Base-by-base conservation (phyloP, 305 asterid genomes). In the Fraxinus dipetala region DNA sequence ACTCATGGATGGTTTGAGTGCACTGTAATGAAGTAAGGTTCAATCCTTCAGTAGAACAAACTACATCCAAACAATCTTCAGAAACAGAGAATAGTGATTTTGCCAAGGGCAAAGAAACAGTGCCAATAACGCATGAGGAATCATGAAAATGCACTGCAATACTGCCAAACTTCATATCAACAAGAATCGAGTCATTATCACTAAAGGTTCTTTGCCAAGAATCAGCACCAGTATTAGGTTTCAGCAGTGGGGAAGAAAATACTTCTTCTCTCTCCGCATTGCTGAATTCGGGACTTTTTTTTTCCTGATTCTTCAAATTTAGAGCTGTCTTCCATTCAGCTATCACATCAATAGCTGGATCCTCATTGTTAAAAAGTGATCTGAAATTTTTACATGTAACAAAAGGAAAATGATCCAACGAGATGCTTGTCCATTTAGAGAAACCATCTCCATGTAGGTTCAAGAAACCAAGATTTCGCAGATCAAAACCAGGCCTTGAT, bases 141-240 rank as follows among this genome's bases (percentile, higher is more conserved):
- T 96, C 98, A 83, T 94, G 99, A 87, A 96, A 91, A 88, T 96
- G 95, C 81, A 93, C 83, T 81, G 86, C 87, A 78, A 85, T 43
- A 79, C 84, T 82, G 86, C 87, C 77, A 78, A 93, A 87, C 83
- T 83, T 90, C 89, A 91, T 77, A 83, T 86, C 91, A 80, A 86
- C 82, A 79, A 84, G 82, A 84, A 79, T 81, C 40, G 84, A 48
- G 78, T 85, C 84, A 81, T 63, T 79, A 84, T 78, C 77, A 81
- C 34, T 72, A 83, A 34, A 79, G 79, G 79, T 79, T 82, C 80
- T 76, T 48, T 28, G 72, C 65, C 77, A 81, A 77, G 85, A 84
- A 83, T 84, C 86, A 10, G 86, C 76, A 82, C 79, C 83, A 75
- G 30, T 51, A 48, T 82, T 48, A 72, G 79, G 65, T 65, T 79